Evolutionary conservation across 371 early-diverging fungal species (phyloP).

Genomic region (Rhizopus stolonifer): DNA sequence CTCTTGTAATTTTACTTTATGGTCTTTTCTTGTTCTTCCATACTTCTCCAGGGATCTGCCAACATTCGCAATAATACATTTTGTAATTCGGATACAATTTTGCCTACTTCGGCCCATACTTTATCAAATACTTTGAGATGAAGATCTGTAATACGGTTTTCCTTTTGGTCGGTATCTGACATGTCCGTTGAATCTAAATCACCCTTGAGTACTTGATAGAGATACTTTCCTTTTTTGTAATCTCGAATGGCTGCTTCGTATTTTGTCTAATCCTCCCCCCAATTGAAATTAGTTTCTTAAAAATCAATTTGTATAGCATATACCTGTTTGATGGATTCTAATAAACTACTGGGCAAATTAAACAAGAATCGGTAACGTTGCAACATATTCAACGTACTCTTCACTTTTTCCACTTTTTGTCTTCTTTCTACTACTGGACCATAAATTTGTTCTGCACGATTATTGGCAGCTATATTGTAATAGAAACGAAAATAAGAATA

Average conservation of each 20-base stretch:
- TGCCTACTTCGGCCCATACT: conserved; percentile 91
- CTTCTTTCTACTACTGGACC: conserved; percentile 88
- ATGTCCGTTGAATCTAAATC: conserved; percentile 21
- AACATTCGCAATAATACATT: conserved; percentile 74
- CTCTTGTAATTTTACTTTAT: conserved; percentile 59
- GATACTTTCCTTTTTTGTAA: conserved; percentile 88
- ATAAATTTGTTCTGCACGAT: conserved; percentile 80
- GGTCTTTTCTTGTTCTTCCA: conserved; percentile 89
- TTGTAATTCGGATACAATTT: conserved; percentile 73
- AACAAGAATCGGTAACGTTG: conserved; percentile 95
- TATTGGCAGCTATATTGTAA: conserved; percentile 53
- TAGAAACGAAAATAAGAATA: not conserved
- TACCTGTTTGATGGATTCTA: conserved; percentile 80
- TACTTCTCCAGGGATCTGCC: conserved; percentile 73
- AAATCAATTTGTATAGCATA: not conserved
- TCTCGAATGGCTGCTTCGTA: conserved; percentile 93
- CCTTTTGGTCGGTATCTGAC: conserved; percentile 19
- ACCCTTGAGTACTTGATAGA: conserved; percentile 53
- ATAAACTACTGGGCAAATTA: conserved; percentile 84
- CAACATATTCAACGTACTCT: conserved; percentile 81
- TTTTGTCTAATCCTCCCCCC: conserved; percentile 61
- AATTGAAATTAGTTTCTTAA: not conserved
- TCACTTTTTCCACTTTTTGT: conserved; percentile 85
- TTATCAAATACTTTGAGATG: conserved; percentile 89
- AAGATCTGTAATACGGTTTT: conserved; percentile 48